Conservation (phyloP, 2,329 filamentous ascomycete species). For the Graphilbum ipis-grandicollis region DNA sequence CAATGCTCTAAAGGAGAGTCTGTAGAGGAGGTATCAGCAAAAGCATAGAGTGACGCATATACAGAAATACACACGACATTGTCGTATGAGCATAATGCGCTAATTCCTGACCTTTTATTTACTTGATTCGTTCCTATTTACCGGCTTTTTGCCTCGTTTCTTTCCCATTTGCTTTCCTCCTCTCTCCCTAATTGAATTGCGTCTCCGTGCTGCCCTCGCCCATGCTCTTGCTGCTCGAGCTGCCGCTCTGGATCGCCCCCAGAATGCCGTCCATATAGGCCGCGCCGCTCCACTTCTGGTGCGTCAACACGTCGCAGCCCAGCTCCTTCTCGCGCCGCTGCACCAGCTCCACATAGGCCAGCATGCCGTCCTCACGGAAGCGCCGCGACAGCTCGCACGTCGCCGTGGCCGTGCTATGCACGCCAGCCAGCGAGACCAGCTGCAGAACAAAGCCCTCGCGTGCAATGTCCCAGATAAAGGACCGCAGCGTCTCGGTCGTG, state of each 20-base stretch:
- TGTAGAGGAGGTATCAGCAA: not conserved
- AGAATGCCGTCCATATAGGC: conserved; percentile 74
- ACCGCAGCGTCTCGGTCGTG: conserved; percentile 61
- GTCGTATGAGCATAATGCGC: no score
- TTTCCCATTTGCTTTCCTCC: no score
- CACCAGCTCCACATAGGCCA: conserved; percentile 89
- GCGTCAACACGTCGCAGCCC: conserved; percentile 80
- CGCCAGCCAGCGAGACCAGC: conserved; percentile 47
- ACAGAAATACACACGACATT: no score
- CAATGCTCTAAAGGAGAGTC: conserved; percentile 32
- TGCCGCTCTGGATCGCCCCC: conserved; percentile 83
- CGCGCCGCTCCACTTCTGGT: conserved; percentile 68
- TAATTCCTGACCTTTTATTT: no score
- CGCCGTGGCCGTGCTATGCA: conserved; percentile 48
- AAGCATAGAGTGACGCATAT: no score
- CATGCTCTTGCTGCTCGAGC: conserved; percentile 81
- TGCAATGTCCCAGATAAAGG: conserved; percentile 93
- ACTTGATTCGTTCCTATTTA: no score
- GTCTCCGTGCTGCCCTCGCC: conserved; percentile 84
- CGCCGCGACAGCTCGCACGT: conserved; percentile 58
- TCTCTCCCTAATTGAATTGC: conserved; percentile 33
- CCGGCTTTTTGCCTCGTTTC: no score
- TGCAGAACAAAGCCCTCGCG: conserved; percentile 64
- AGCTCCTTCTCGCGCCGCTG: conserved; percentile 82
- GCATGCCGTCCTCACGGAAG: conserved; percentile 88